Percentiles rank a stretch among this genome's conserved stretches.
These are phyloP conservation scores for Pinus taeda DNA, from an alignment of 75 land plant species.

Conservation along the genomic window DNA sequence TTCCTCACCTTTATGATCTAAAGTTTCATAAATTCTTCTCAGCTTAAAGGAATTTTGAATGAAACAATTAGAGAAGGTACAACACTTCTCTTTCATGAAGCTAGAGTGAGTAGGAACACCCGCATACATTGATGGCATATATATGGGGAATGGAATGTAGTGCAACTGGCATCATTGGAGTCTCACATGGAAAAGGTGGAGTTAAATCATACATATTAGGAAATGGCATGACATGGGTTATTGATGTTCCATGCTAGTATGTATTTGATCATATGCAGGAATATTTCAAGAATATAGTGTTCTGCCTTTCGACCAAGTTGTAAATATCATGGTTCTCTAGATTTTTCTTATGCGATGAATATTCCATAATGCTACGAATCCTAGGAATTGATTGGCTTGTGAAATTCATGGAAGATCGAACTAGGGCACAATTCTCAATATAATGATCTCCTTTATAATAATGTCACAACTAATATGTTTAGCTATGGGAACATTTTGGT, in stretches of 20 bases:
- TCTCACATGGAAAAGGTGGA: slow-evolving; percentile 53
- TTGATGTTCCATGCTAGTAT: slow-evolving; percentile 54
- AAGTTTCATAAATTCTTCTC: slow-evolving; percentile 55
- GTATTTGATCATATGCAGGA: slow-evolving; percentile 39
- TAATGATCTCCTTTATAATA: background rate
- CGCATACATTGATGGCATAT: slow-evolving; percentile 53
- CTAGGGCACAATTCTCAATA: no score
- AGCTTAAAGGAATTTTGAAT: slow-evolving; percentile 39
- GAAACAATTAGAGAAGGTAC: slow-evolving; percentile 23
- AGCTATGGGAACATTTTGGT: no score
- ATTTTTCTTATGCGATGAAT: background rate
- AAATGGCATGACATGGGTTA: slow-evolving; percentile 39
- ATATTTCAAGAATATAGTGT: slow-evolving; percentile 40
- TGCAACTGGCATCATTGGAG: slow-evolving; percentile 43
- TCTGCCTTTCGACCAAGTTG: slow-evolving; percentile 15
- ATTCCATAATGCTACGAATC: background rate
- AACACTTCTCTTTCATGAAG: slow-evolving; percentile 23
- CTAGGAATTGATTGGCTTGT: no score
- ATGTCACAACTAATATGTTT: no score
- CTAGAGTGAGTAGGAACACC: slow-evolving; percentile 43
- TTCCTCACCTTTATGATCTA: slow-evolving; percentile 38
- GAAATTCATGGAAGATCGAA: no score
- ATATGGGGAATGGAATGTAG: slow-evolving; percentile 49
- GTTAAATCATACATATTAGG: slow-evolving; percentile 40
- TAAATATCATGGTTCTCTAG: no score